Percentiles rank a stretch among this genome's conserved stretches.
These are phyloP conservation scores for Dianthus caryophyllus DNA, from an alignment of 148 eudicot genomes.

Conservation along the genomic window DNA sequence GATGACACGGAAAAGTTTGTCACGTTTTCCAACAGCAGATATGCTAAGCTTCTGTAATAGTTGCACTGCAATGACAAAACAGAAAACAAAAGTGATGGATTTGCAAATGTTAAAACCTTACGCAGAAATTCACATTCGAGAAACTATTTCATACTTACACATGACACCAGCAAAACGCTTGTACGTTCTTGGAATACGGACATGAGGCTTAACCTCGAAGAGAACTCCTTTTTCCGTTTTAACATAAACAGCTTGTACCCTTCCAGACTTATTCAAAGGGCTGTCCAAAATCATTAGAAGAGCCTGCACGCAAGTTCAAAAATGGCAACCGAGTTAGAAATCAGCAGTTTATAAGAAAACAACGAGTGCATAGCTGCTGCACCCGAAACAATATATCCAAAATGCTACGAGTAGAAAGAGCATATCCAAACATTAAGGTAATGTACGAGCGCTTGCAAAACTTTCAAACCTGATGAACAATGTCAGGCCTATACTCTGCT, in stretches of 20 bases:
- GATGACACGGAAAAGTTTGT: conserved; percentile 70
- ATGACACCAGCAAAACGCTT: conserved; percentile 90
- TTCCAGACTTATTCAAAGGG: conserved; percentile 81
- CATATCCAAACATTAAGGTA: neutral
- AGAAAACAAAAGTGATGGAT: conserved; percentile 5
- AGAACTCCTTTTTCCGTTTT: conserved; percentile 82
- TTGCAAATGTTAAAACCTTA: neutral
- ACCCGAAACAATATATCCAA: neutral
- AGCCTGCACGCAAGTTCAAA: conserved; percentile 44
- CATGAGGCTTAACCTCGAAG: conserved; percentile 82
- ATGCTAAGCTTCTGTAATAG: conserved; percentile 83
- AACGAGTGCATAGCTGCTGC: neutral
- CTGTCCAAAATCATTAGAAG: conserved; percentile 83
- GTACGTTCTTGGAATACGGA: conserved; percentile 91
- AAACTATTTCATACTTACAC: conserved; percentile 50
- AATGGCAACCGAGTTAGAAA: conserved; percentile 6
- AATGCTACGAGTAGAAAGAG: neutral
- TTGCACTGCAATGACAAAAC: conserved; percentile 57
- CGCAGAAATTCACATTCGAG: neutral
- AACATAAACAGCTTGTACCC: conserved; percentile 74
- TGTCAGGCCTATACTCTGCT: conserved; percentile 88
- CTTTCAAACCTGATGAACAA: conserved; percentile 71
- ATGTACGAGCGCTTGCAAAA: neutral
- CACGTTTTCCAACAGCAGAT: conserved; percentile 77
- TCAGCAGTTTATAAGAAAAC: neutral